Evolutionary conservation across 2,329 filamentous ascomycete species (phyloP).

Genomic region (Fusarium luffae): DNA sequence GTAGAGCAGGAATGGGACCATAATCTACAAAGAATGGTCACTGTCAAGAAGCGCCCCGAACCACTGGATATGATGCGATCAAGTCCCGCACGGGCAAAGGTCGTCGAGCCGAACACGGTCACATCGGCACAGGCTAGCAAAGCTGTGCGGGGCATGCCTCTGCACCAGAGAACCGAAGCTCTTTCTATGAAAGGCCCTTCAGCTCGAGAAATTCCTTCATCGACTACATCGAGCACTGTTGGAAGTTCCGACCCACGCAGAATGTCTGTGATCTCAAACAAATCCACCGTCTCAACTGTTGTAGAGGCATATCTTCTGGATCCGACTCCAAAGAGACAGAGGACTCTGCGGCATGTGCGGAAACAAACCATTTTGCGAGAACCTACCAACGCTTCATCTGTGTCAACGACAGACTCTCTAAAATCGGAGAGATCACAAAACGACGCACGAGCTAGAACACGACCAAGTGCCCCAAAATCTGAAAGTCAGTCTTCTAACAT

Average conservation of each 20-base stretch:
- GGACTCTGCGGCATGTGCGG: slow-evolving; percentile 70
- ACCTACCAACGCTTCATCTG: slow-evolving; percentile 44
- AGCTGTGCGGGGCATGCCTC: slow-evolving; percentile 59
- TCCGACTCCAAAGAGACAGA: slow-evolving; percentile 56
- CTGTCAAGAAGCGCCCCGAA: slow-evolving; percentile 59
- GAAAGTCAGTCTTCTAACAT: slow-evolving; percentile 63
- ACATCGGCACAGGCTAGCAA: slow-evolving; percentile 64
- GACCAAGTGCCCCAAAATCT: slow-evolving; percentile 48
- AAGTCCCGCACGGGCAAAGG: slow-evolving; percentile 51
- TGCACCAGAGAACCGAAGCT: slow-evolving; percentile 55
- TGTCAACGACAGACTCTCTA: slow-evolving; percentile 15
- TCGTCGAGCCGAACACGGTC: slow-evolving; percentile 60
- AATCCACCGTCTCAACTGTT: slow-evolving; percentile 66
- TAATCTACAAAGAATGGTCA: slow-evolving; percentile 65
- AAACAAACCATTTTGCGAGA: slow-evolving; percentile 65
- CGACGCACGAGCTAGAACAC: slow-evolving; percentile 46
- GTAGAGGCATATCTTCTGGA: slow-evolving; percentile 70
- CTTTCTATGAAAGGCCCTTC: slow-evolving; percentile 41
- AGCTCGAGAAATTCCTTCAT: slow-evolving; percentile 38
- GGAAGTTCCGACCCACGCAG: slow-evolving; percentile 59
- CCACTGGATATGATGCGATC: slow-evolving; percentile 39
- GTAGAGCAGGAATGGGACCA: slow-evolving; percentile 67
- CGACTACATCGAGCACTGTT: slow-evolving; percentile 52
- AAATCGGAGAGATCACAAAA: slow-evolving; percentile 37
- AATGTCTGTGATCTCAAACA: slow-evolving; percentile 65